Base-by-base conservation (phyloP, 2,329 filamentous ascomycete species). In the Aureobasidium sp. region DNA sequence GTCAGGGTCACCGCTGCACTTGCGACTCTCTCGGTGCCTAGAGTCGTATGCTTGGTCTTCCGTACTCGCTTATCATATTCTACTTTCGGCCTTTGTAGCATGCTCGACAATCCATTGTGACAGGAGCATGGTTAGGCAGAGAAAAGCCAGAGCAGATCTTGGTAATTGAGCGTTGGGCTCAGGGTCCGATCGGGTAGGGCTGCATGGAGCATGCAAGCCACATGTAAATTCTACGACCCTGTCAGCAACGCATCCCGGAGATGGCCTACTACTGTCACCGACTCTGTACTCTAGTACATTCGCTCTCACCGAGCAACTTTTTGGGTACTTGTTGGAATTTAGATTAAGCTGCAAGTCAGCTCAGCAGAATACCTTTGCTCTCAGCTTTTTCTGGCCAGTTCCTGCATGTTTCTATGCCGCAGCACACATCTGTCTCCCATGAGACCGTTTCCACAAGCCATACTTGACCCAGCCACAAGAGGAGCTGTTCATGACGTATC, bases 181-280 rank as follows among this genome's bases (percentile, higher is more conserved):
- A 50, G 22, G 57, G 57, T 60, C 57, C 24, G 24, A 42, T 42
- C 57, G 44, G 57, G 24, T 50, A 60, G 45, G 57, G 57, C 57
- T 50, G 57, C 57, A 50, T 50, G 53, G 19, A 29, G 39, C 33
- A 58, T 58, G 44, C 44, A 48, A 58, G 57, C 45, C 45, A 50
- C 45, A 60, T 35, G 27, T 22, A 54, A 29, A 40, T 37, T 12
- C 35, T 33, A 11, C 8, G 29, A 57, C 53, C 40, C 53, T 57
- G 39, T 60, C 40, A 57, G 53, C 53, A 14, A 33, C 53, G 27
- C 7, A 50, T 27, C 24, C 24, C 57, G 57, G 44, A 60, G 22
- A 50, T 45, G 35, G 9, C 57, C 44, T 60, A 60, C 44, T 60
- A 60, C 57, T n/a, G 14, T 14, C 35, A 54, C 52, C 35, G 39